Evolutionary conservation across 192 early-diverging fungal genomes (phyloP).

Genomic region (Diversispora eburnea): DNA sequence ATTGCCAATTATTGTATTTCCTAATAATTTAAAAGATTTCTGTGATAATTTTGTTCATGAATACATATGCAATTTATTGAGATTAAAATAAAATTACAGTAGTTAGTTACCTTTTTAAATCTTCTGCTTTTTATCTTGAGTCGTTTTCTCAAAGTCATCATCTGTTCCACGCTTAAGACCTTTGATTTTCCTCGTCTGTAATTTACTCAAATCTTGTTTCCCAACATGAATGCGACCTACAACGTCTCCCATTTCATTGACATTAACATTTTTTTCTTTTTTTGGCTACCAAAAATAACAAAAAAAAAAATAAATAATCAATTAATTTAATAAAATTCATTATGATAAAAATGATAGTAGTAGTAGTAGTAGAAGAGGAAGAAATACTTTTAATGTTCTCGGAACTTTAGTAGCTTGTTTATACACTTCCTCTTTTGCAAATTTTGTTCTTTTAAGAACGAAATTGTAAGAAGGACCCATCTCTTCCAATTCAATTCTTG

Average conservation of each 20-base stretch:
- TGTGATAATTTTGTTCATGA: too few species aligned
- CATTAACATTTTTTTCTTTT: constrained; percentile 91
- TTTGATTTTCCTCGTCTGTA: constrained; percentile 99
- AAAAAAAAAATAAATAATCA: background rate
- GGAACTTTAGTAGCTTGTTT: constrained; percentile 80
- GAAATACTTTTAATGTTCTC: constrained; percentile 74
- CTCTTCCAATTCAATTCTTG: constrained; percentile 87
- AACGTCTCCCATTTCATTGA: constrained; percentile 88
- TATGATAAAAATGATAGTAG: constrained; percentile 17
- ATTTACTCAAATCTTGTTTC: constrained; percentile 83
- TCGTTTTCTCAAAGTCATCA: constrained; percentile 9
- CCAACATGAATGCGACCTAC: constrained; percentile 89
- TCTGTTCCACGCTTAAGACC: constrained; percentile 69
- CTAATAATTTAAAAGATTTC: too few species aligned
- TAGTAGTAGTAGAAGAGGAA: too few species aligned
- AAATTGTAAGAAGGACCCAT: constrained; percentile 92
- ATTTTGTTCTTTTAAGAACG: constrained; percentile 65
- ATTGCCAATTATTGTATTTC: too few species aligned
- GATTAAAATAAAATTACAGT: background rate
- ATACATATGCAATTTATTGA: too few species aligned
- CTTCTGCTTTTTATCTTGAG: constrained; percentile 5
- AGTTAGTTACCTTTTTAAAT: background rate
- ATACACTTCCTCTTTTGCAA: constrained; percentile 77
- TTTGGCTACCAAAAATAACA: constrained; percentile 46
- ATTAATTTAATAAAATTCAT: background rate